Conservation (phyloP, 139 green algal genomes). For the Closterium sp. region DNA sequence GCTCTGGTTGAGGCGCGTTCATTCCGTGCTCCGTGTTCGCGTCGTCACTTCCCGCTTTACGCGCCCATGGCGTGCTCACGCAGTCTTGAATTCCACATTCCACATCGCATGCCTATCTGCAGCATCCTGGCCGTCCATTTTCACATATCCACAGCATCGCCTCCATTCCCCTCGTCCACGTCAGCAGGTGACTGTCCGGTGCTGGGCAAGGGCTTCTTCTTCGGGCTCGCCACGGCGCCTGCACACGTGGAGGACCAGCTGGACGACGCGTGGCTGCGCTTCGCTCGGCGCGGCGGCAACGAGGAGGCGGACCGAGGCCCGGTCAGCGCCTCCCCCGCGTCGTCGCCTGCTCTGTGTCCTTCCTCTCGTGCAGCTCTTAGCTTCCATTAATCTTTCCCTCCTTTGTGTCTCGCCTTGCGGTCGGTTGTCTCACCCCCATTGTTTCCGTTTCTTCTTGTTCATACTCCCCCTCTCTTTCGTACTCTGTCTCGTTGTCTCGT, state of each 20-base stretch:
- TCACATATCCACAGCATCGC: not conserved
- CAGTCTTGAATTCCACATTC: not conserved
- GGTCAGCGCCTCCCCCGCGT: not conserved
- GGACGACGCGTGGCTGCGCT: constrained; percentile 44
- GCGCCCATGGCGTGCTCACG: not conserved
- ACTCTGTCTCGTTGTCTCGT: not conserved
- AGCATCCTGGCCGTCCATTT: not conserved
- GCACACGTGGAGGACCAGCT: constrained; percentile 52
- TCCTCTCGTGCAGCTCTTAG: not conserved
- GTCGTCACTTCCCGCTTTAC: too few species aligned
- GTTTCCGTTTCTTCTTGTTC: not conserved
- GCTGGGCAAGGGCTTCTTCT: constrained; percentile 61
- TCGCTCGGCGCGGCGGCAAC: constrained; percentile 15
- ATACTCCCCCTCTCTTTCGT: not conserved
- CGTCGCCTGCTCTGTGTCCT: not conserved
- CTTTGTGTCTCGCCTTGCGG: too few species aligned
- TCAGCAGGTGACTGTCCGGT: constrained; percentile 6
- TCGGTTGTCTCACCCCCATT: too few species aligned
- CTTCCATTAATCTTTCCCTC: not conserved
- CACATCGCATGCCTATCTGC: not conserved
- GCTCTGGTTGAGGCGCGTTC: too few species aligned
- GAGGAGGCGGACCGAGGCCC: not conserved
- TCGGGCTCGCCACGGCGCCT: constrained; percentile 49
- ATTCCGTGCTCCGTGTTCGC: too few species aligned
- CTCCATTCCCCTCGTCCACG: not conserved